Evolutionary conservation across 305 asterid genomes (phyloP), one percentile per base, ranked within the genome.

Genomic region (Solanum aculeatissimum): DNA sequence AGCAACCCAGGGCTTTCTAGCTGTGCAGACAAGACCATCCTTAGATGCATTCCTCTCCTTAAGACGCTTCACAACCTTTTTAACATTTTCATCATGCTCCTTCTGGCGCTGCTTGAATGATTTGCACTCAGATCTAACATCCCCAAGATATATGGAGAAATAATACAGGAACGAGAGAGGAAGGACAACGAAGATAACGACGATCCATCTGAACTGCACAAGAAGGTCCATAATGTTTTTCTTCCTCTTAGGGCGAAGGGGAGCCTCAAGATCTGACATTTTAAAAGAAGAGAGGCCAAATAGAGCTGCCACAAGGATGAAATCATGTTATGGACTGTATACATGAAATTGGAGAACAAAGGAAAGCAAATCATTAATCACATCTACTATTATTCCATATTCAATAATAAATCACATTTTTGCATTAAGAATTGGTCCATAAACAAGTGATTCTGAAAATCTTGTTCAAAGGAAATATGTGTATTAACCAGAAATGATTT

Each of bases 1-100:
- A 65, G 72, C 72, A 65, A 65, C 43, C 72, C 72, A 65, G 43
- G 72, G 72, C 45, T 65, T 96, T 15, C 99, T 88, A 27, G 99
- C 98, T 32, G 99, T 96, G 91, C 99, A 96, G 85, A 96, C 99
- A 43, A 96, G 89, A 55, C 99, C 99, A 82, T 96, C 99, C 89
- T 90, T 95, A 60, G 92, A 89, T 4, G 98, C 92, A 88, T 96
- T 91, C 87, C 99, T 90, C 86, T 94, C 96, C 89, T 94, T 93
- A 60, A 96, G 95, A 69, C 99, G 97, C 87, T 92, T 92, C 84
- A 92, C 89, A 6, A 96, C 96, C 84, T 94, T 94, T 91, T 92
- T 83, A 18, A 96, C 98, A 85, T 96, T 96, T 84, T 95, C 94
- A 21, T 95, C 98, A 49, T 96, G 99, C 70, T 94, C 98, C 91